Percentiles rank a stretch among this genome's conserved stretches.
Conservation (phyloP, 192 early-diverging fungal genomes). For the Coemansia nantahalensis region DNA sequence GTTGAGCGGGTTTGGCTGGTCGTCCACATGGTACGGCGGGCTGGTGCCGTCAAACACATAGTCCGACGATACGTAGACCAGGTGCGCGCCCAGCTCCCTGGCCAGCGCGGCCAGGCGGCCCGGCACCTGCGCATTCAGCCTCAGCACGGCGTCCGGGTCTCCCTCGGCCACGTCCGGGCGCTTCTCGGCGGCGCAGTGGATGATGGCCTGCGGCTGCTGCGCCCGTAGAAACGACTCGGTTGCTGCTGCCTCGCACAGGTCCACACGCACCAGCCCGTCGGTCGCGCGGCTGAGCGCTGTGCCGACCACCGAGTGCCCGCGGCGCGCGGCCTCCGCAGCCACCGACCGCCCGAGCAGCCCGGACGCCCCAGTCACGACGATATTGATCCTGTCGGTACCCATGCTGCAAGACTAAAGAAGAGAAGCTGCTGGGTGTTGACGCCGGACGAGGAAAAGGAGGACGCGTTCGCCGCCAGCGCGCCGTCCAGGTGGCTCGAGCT, state of each 20-base stretch:
- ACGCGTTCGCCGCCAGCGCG: too few relatives aligned
- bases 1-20: slow-evolving; percentile 72
- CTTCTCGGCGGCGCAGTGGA: slow-evolving; percentile 85
- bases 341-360: slow-evolving; percentile 83
- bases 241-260: slow-evolving; percentile 60
- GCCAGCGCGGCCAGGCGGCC: slow-evolving; percentile 56
- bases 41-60: slow-evolving; percentile 90
- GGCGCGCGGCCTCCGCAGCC: slow-evolving; percentile 50
- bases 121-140: slow-evolving; percentile 70
- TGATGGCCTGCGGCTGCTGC: slow-evolving; percentile 62
- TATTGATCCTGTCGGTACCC: slow-evolving; percentile 40
- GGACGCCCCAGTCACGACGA: slow-evolving; percentile 79
- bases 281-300: slow-evolving; percentile 64
- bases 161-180: slow-evolving; percentile 77
- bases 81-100: slow-evolving; percentile 52
- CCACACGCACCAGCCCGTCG: slow-evolving; percentile 60
- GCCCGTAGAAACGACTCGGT: slow-evolving; percentile 55
- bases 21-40: slow-evolving; percentile 74
- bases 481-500: too few relatives aligned
- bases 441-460: not conserved
- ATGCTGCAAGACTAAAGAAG: not conserved
- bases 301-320: slow-evolving; percentile 66
- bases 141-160: slow-evolving; percentile 56
- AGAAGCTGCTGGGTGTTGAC: too few relatives aligned
- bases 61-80: slow-evolving; percentile 86